These are phyloP conservation scores for Entomortierella parvispora DNA, from an alignment of 192 early-diverging fungal genomes.

Conservation along the genomic window DNA sequence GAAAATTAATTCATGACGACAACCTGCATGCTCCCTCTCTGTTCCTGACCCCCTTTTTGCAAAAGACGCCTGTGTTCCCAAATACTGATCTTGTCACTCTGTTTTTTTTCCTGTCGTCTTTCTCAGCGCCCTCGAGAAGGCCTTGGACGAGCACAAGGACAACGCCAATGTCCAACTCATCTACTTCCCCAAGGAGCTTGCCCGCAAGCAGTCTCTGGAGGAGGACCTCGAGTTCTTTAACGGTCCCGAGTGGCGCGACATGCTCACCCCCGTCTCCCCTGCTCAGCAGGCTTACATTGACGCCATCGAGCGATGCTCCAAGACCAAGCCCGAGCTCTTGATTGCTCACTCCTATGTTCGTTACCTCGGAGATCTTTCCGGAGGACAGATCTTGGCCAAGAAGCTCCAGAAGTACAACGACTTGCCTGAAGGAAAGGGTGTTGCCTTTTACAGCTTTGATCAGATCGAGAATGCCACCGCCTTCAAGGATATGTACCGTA, in stretches of 20 bases:
- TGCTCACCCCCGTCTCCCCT: conserved; percentile 53
- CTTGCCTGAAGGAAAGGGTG: conserved; percentile 53
- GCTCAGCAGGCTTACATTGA: conserved; percentile 62
- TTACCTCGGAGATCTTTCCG: conserved; percentile 66
- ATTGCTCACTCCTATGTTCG: conserved; percentile 66
- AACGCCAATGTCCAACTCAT: conserved; percentile 58
- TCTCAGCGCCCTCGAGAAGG: conserved; percentile 55
- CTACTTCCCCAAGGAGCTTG: conserved; percentile 63
- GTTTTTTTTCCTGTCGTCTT: conserved; percentile 1
- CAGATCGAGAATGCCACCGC: conserved; percentile 55
- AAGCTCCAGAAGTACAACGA: conserved; percentile 60
- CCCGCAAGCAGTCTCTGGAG: conserved; percentile 49
- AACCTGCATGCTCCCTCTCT: not conserved
- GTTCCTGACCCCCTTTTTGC: too few species aligned
- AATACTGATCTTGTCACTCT: not conserved
- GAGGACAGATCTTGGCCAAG: conserved; percentile 65
- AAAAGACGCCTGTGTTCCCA: not conserved
- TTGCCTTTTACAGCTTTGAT: conserved; percentile 64
- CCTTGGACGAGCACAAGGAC: conserved; percentile 58
- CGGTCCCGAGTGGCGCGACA: conserved; percentile 41
- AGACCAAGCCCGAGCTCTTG: conserved; percentile 56
- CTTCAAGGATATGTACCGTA: conserved; percentile 63
- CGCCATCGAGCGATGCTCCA: conserved; percentile 53
- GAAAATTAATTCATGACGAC: not conserved
- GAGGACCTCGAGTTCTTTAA: conserved; percentile 63